Base-by-base conservation (phyloP, 1,284 basidiomycete genomes). In the Mycena sp. region DNA sequence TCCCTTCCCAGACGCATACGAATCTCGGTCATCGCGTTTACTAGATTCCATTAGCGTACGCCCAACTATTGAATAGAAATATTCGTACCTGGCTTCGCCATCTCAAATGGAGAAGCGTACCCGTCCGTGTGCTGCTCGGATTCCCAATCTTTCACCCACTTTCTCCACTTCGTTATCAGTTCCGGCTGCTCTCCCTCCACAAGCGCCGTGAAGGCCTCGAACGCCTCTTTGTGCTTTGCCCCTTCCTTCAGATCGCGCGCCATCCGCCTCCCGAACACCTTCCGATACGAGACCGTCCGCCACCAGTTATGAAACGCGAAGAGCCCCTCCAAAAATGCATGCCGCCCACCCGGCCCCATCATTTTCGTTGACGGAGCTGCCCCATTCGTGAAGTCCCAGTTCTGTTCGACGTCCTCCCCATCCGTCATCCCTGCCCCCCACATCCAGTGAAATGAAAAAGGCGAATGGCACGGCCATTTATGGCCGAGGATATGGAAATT, bases 101-200 rank as follows among this genome's bases (percentile, higher is more conserved):
- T 30, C 30, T 30, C 30, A 30, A 30, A 30, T 30, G 30, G 30
- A 30, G 30, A 30, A 30, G 30, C 30, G 30, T 30, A 30, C 30
- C 30, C 30, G 3, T 30, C 30, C 30, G 30, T 30, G 30, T 30
- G 30, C 30, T 30, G 30, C 30, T 44, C 14, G 39, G 14, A 34
- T 44, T 61, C 59, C 59, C 59, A 44, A 6, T 44, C 39, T 14
- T 22, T 22, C 59, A 61, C 59, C 59, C 59, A 61, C 14, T 7
- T 39, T 39, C 30, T 61, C 59, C 59, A 61, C 39, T 61, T 44
- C n/a, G 18, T 20, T 6, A 61, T 39, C 8, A 44, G 22, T 10
- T 61, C 59, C 6, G 59, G 59, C n/a, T 20, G 39, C 18, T 44
- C 38, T n/a, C 18, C 37, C 38, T 60, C 57, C 37, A 60, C 16